Base-by-base conservation (phyloP, 352 stramenopile genomes). In the Pythium scleroteichum region DNA sequence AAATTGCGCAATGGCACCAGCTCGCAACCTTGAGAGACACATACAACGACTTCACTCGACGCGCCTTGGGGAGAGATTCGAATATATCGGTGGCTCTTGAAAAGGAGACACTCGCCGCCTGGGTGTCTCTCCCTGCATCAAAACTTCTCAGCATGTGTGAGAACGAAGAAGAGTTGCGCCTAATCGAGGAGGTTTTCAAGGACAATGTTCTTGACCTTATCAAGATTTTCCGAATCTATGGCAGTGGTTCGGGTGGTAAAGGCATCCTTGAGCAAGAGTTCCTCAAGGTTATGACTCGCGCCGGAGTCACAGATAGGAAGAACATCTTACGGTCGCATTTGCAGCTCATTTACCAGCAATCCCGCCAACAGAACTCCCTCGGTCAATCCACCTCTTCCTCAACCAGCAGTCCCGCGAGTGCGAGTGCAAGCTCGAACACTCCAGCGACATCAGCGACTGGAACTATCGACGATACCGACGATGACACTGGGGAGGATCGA, bases 191-290 rank as follows among this genome's bases (percentile, higher is more conserved):
- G 8, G 73, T 93, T 0, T 90, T 86, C 56, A 87, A 87, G 40
- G 78, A 89, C 16, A 87, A 91, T 23, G 78, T 91, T 0, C 64
- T 93, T 14, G 79, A 89, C 19, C 63, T 93, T n/a, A 78, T 90
- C 62, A 88, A 90, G 53, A 88, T 93, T 12, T 93, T 90, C 63
- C 66, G 79, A 8, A 82, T 89, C 35, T 89, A 89, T 41, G 79
- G 81, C 38, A 88, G 78, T 35, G 80, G 73, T 1, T 74, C 73
- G 0, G 79, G 81, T 16, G 82, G 84, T 0, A 89, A 88, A 50
- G 76, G 76, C 5, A 88, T 93, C 53, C 49, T 88, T 8, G 84
- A 93, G 54, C 84, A 93, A 32, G 81, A 93, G 22, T 93, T 93
- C 48, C 75, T 90, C 27, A 91, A 93, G 59, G 69, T 93, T 22